A percentile compares a stretch with the other conserved stretches of the same genome.
Evolutionary conservation across 768 basidiomycete species (phyloP).

Genomic region (Mycena vitilis): DNA sequence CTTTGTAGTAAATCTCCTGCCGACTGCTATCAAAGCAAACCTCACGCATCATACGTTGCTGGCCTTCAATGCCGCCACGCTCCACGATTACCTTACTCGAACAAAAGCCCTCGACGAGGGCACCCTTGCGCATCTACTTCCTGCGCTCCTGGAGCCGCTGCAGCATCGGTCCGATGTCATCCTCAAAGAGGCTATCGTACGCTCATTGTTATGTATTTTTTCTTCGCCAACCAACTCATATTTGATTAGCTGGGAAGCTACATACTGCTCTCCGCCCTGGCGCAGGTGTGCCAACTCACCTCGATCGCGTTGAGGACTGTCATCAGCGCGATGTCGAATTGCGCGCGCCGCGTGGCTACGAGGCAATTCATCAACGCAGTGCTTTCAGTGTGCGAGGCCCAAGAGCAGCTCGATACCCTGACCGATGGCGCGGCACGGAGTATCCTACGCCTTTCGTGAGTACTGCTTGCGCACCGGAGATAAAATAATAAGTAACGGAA

Average conservation of each 20-base stretch:
- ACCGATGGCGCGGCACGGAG: slow-evolving; percentile 52
- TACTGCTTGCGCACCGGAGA: slow-evolving; percentile 20
- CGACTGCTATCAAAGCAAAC: slow-evolving; percentile 63
- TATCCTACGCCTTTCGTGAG: slow-evolving; percentile 64
- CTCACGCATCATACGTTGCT: slow-evolving; percentile 76
- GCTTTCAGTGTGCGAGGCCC: slow-evolving; percentile 72
- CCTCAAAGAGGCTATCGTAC: slow-evolving; percentile 67
- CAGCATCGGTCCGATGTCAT: slow-evolving; percentile 49
- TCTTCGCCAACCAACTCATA: slow-evolving; percentile 7
- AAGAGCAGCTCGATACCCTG: slow-evolving; percentile 65
- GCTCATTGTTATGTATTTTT: slow-evolving; percentile 37
- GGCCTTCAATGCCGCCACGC: slow-evolving; percentile 83
- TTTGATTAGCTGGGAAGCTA: slow-evolving; percentile 73
- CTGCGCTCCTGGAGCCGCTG: slow-evolving; percentile 71
- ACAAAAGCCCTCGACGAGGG: slow-evolving; percentile 72
- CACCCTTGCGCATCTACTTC: slow-evolving; percentile 70
- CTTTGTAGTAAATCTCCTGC: slow-evolving; percentile 75
- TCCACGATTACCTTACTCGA: slow-evolving; percentile 83
- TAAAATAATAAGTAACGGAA: not conserved
- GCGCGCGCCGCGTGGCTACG: slow-evolving; percentile 60
- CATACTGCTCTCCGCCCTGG: slow-evolving; percentile 76
- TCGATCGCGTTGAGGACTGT: slow-evolving; percentile 70
- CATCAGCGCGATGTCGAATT: slow-evolving; percentile 62
- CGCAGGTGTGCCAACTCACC: slow-evolving; percentile 72
- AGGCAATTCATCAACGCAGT: slow-evolving; percentile 74